Evolutionary conservation across 768 basidiomycete genomes (phyloP).

Genomic region (Coprinopsis marcescibilis): DNA sequence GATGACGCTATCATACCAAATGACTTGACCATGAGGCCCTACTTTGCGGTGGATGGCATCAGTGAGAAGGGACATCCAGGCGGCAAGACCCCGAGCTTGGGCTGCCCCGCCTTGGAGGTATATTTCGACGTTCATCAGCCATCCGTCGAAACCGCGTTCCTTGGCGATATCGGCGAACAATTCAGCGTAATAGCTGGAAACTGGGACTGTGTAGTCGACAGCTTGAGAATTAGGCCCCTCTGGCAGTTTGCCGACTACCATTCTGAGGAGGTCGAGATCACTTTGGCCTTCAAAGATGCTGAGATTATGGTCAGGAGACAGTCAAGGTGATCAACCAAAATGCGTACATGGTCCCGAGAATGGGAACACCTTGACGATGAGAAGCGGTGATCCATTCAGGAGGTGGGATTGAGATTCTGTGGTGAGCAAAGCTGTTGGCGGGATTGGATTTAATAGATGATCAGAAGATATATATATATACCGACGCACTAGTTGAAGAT

Average conservation of each 20-base stretch:
- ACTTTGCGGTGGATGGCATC: slow-evolving; percentile 52
- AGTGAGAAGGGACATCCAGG: slow-evolving; percentile 64
- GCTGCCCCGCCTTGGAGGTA: slow-evolving; percentile 43
- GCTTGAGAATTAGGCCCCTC: slow-evolving; percentile 25
- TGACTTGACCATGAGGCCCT: slow-evolving; percentile 60
- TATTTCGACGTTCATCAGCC: slow-evolving; percentile 74
- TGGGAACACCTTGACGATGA: slow-evolving; percentile 71
- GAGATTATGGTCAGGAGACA: background rate
- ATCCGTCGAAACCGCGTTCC: slow-evolving; percentile 80
- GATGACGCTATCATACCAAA: slow-evolving; percentile 79
- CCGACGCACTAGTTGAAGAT: slow-evolving; percentile 72
- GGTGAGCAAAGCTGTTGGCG: slow-evolving; percentile 74
- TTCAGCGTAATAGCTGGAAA: slow-evolving; percentile 64
- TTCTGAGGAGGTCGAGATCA: slow-evolving; percentile 55
- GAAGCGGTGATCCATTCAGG: slow-evolving; percentile 74
- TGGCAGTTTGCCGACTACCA: slow-evolving; percentile 57
- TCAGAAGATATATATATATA: too few species aligned
- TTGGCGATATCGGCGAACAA: slow-evolving; percentile 63
- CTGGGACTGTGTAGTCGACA: slow-evolving; percentile 33
- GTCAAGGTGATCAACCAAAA: background rate
- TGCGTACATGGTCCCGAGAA: slow-evolving; percentile 71
- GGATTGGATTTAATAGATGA: too few species aligned
- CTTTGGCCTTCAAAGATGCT: slow-evolving; percentile 62
- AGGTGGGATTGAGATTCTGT: slow-evolving; percentile 74
- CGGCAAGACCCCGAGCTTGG: slow-evolving; percentile 56